A percentile compares a stretch with the other conserved stretches of the same genome.
Evolutionary conservation across 495 filamentous ascomycete species (phyloP).

Genomic region (Cercophora scortea): DNA sequence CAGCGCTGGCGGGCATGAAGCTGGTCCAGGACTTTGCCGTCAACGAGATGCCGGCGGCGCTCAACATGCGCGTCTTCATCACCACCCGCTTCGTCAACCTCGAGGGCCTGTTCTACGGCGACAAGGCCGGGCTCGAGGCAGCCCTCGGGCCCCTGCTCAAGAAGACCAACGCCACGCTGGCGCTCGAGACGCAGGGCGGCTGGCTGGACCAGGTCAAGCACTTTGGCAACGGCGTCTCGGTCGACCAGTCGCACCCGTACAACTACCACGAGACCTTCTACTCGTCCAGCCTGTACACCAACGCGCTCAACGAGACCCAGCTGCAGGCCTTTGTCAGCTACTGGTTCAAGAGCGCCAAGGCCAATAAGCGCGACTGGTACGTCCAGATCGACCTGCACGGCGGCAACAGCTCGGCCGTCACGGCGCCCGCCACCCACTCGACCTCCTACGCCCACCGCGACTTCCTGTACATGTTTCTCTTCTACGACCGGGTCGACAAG

Average conservation of each 20-base stretch:
- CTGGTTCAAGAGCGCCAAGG: slow-evolving; percentile 35
- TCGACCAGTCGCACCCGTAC: slow-evolving; percentile 28
- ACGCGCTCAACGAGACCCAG: slow-evolving; percentile 25
- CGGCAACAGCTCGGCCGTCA: slow-evolving; percentile 33
- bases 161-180: slow-evolving; percentile 24
- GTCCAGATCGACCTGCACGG: slow-evolving; percentile 40
- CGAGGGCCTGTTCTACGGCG: slow-evolving; percentile 37
- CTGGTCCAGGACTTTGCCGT: slow-evolving; percentile 33
- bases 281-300: slow-evolving; percentile 30
- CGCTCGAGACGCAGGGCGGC: slow-evolving; percentile 21
- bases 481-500: slow-evolving; percentile 33
- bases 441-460: slow-evolving; percentile 38
- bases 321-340: slow-evolving; percentile 32
- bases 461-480: slow-evolving; percentile 35
- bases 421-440: slow-evolving; percentile 15
- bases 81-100: slow-evolving; percentile 30
- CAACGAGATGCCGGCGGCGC: slow-evolving; percentile 30
- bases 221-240: slow-evolving; percentile 30
- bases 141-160: slow-evolving; percentile 27
- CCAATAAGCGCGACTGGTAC: slow-evolving; percentile 36
- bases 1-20: slow-evolving; percentile 19
- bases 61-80: slow-evolving; percentile 39
- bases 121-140: slow-evolving; percentile 23
- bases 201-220: slow-evolving; percentile 36
- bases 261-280: slow-evolving; percentile 36